A percentile compares a stretch with the other conserved stretches of the same genome.
Conservation (phyloP, 345 rosid species). For the Eucalyptus dawsonii region DNA sequence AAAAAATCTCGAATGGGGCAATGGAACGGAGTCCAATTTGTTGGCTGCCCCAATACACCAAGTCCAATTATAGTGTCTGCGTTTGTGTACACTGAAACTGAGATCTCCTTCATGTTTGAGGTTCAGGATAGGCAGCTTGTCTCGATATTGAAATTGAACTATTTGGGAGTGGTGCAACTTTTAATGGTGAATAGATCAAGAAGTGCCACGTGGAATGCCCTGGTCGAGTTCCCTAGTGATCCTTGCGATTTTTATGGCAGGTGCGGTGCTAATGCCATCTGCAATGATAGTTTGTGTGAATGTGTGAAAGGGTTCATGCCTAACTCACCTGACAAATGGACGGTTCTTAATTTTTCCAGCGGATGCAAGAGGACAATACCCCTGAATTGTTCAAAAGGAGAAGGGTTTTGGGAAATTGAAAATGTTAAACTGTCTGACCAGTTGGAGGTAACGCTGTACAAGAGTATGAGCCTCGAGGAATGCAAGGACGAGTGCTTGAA, state of each 20-base stretch:
- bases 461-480: not conserved
- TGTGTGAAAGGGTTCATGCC: conserved; percentile 29
- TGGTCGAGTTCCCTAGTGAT: not conserved
- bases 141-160: not conserved
- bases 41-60: not conserved
- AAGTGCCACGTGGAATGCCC: not conserved
- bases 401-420: not conserved
- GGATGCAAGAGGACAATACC: not conserved
- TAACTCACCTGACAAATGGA: conserved; percentile 10
- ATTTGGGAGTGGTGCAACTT: not conserved
- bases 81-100: not conserved
- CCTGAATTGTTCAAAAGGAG: not conserved
- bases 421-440: conserved; percentile 4
- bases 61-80: not conserved
- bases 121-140: not conserved
- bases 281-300: not conserved
- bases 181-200: not conserved
- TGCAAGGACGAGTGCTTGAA: conserved; percentile 2
- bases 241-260: not conserved
- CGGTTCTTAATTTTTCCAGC: not conserved
- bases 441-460: not conserved
- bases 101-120: conserved; percentile 5
- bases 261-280: not conserved
- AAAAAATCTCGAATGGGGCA: conserved; percentile 1
- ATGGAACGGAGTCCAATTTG: conserved; percentile 23